Base-by-base conservation (phyloP, 352 stramenopile species). In the Bremia lactucae region DNA sequence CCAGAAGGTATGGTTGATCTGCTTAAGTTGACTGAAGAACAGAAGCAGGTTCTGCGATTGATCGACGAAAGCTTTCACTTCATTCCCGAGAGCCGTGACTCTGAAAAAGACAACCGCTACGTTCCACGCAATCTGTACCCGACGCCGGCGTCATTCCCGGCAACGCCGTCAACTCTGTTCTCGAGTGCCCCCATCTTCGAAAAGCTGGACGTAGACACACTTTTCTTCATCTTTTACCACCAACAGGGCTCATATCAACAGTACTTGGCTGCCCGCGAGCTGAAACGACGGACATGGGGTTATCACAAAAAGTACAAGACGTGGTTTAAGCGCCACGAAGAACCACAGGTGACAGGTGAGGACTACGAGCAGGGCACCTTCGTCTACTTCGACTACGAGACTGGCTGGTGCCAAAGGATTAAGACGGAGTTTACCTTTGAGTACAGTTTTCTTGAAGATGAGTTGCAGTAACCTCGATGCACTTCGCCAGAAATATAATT, bases 261-360 rank as follows among this genome's bases (percentile, higher is more conserved):
- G 74, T 98, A 98, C 55, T 69, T 99, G 40, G 96, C 96, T 15
- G 96, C 96, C 18, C 76, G 89, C 4, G 93, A 99, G 63, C 83
- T 99, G 39, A 98, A 99, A 74, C 95, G 95, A 60, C 89, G 97
- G 62, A 97, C 85, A 54, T 99, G 96, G 96, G 79, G 96, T 28
- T 99, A 98, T 70, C 96, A 99, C 77, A 98, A 98, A 59, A 98
- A 99, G 86, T 99, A 99, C 74, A 97, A 97, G 79, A 99, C 96
- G 33, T 99, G 96, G 96, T 99, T 99, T 65, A 97, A 99, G 74
- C 86, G 94, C 23, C 95, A 98, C 55, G 83, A 98, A 60, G 95
- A 98, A 65, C 92, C 94, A 9, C 76, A 95, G 54, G 65, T 96
- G 10, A 98, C 95, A 38, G 98, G 92, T 2, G 94, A 98, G 46